These are phyloP conservation scores for Glonium stellatum DNA, from an alignment of 495 filamentous ascomycete genomes.

Conservation along the genomic window DNA sequence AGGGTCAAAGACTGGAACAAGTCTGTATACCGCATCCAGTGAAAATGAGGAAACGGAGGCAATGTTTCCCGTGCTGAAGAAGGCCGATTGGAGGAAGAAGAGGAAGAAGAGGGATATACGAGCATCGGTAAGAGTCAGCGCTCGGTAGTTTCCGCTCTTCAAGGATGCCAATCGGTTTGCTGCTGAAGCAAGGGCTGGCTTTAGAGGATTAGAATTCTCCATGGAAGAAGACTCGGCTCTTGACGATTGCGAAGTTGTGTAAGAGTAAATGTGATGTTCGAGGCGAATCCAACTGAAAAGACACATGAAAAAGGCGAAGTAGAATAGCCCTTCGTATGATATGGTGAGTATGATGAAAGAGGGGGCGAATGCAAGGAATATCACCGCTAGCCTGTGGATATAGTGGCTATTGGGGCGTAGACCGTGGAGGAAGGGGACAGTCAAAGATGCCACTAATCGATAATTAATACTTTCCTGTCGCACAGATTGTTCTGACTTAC, in stretches of 20 bases:
- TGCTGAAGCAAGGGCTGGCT: constrained; percentile 5
- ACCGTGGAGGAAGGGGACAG: constrained; percentile 74
- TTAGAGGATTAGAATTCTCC: neutral
- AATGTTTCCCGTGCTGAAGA: constrained; percentile 96
- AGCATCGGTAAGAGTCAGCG: constrained; percentile 70
- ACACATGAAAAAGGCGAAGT: constrained; percentile 77
- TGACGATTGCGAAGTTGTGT: constrained; percentile 13
- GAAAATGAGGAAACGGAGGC: constrained; percentile 93
- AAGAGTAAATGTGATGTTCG: constrained; percentile 66
- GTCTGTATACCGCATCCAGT: constrained; percentile 79
- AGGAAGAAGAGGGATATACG: constrained; percentile 92
- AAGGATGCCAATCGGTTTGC: neutral
- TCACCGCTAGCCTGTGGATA: constrained; percentile 76
- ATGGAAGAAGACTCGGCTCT: constrained; percentile 15
- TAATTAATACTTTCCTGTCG: constrained; percentile 10
- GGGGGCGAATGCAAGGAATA: constrained; percentile 91
- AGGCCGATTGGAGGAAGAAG: constrained; percentile 86
- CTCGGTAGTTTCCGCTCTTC: constrained; percentile 47
- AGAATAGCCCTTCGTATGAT: constrained; percentile 96
- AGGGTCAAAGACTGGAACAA: constrained; percentile 92
- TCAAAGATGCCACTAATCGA: constrained; percentile 59
- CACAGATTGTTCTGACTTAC: constrained; percentile 43
- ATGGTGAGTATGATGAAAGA: constrained; percentile 95
- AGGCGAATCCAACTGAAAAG: constrained; percentile 85
- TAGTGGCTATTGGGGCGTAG: constrained; percentile 80